A percentile compares a stretch with the other conserved stretches of the same genome.
Conservation (phyloP, 2,329 filamentous ascomycete species). For the Exophiala viscosa region DNA sequence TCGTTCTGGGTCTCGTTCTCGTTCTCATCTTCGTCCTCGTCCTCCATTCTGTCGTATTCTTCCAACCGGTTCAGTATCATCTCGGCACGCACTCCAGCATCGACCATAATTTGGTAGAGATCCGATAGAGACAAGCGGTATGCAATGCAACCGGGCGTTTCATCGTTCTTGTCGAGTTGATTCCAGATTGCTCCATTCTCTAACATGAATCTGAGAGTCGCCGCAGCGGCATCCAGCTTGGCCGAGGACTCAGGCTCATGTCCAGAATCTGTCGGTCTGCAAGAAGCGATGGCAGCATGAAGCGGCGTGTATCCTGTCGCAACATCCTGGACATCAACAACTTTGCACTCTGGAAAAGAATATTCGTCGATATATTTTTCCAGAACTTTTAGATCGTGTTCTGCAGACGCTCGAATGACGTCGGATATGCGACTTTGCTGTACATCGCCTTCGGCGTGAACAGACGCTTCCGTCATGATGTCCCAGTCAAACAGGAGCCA, state of each 20-base stretch:
- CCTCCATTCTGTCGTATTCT: slow-evolving; percentile 67
- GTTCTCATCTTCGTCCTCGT: slow-evolving; percentile 35
- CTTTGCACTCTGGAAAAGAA: slow-evolving; percentile 42
- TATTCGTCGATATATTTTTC: slow-evolving; percentile 28
- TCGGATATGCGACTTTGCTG: slow-evolving; percentile 32
- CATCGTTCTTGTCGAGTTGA: slow-evolving; percentile 77
- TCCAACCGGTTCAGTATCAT: slow-evolving; percentile 78
- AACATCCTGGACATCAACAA: slow-evolving; percentile 74
- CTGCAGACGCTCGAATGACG: slow-evolving; percentile 62
- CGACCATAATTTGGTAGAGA: slow-evolving; percentile 78
- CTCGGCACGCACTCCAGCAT: slow-evolving; percentile 87
- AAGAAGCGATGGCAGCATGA: slow-evolving; percentile 83
- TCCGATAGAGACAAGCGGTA: slow-evolving; percentile 61
- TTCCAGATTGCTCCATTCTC: slow-evolving; percentile 96
- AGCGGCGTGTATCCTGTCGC: slow-evolving; percentile 82
- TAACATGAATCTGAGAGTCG: slow-evolving; percentile 71
- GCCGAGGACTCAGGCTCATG: slow-evolving; percentile 34
- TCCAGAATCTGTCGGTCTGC: slow-evolving; percentile 39
- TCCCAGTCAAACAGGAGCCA: too few species aligned
- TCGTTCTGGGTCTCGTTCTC: slow-evolving; percentile 30
- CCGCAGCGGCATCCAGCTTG: slow-evolving; percentile 33
- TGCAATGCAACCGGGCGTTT: slow-evolving; percentile 89
- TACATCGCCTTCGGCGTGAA: not conserved
- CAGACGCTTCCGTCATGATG: not conserved
- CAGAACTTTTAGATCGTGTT: slow-evolving; percentile 65